phyloP scores from a whole-genome alignment of 1,284 basidiomycete genomes.

The Moesziomyces sp. region DNA sequence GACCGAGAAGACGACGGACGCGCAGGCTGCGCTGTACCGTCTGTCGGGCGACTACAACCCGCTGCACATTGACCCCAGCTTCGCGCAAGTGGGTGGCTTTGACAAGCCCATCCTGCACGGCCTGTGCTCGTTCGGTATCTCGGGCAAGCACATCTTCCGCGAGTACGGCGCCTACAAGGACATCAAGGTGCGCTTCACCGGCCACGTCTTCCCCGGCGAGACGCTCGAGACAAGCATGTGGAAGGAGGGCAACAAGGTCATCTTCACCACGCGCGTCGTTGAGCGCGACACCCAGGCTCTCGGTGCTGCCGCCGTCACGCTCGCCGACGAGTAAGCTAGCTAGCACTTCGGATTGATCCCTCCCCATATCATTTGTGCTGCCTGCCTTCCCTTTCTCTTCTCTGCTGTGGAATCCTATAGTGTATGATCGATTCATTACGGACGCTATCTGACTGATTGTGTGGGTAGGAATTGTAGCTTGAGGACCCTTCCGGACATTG shows the following conservation, averaged over 20 bases:
- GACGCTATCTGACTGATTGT: too few relatives aligned
- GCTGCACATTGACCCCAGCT: constrained; percentile 91
- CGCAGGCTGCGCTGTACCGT: constrained; percentile 78
- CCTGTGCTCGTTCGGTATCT: constrained; percentile 91
- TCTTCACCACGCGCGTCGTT: constrained; percentile 86
- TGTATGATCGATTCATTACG: too few relatives aligned
- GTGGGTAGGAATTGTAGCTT: too few relatives aligned
- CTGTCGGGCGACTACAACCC: constrained; percentile 76
- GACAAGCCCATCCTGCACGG: constrained; percentile 81
- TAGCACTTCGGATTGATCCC: not conserved
- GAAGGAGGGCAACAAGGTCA: constrained; percentile 91
- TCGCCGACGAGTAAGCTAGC: constrained; percentile 65
- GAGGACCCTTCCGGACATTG: too few relatives aligned
- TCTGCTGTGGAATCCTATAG: too few relatives aligned
- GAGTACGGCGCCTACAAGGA: constrained; percentile 86
- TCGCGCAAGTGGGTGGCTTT: constrained; percentile 93
- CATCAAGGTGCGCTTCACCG: constrained; percentile 94
- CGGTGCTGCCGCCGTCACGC: constrained; percentile 79
- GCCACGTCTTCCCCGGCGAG: constrained; percentile 94
- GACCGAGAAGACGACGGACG: constrained; percentile 60
- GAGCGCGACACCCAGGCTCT: constrained; percentile 79
- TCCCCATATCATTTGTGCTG: too few relatives aligned
- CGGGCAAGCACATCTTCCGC: constrained; percentile 92
- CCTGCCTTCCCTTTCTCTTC: too few relatives aligned
- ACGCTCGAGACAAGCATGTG: constrained; percentile 82